These are phyloP conservation scores for Lavandula angustifolia DNA, from an alignment of 257 asterid species.

Conservation along the genomic window DNA sequence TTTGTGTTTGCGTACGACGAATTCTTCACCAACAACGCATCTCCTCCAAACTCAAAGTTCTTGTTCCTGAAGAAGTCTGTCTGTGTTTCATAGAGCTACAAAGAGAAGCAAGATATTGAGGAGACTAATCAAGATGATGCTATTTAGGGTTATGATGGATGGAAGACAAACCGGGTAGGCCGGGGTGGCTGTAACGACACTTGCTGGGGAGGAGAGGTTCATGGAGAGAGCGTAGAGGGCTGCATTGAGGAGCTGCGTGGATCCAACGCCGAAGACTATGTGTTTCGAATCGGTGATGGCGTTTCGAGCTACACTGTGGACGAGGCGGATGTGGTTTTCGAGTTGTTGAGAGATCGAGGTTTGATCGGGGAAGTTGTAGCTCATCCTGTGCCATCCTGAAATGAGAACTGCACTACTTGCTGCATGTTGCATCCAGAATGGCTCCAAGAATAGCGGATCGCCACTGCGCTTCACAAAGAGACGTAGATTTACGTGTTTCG, in stretches of 20 bases:
- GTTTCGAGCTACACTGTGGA: conserved; percentile 51
- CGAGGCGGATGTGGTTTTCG: conserved; percentile 38
- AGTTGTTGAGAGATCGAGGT: conserved; percentile 47
- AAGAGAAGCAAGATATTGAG: too few relatives aligned
- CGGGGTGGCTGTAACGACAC: conserved; percentile 58
- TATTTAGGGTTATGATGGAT: too few relatives aligned
- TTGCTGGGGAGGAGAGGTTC: conserved; percentile 51
- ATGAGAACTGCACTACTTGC: conserved; percentile 53
- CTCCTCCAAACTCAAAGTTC: conserved; percentile 53
- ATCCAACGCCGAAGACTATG: conserved; percentile 67
- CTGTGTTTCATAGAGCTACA: conserved; percentile 53
- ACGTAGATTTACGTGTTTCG: too few relatives aligned
- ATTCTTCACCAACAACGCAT: conserved; percentile 39
- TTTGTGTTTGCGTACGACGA: conserved; percentile 31
- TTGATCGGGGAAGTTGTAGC: conserved; percentile 39
- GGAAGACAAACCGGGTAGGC: conserved; percentile 65
- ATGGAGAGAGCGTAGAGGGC: conserved; percentile 72
- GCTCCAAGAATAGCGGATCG: conserved; percentile 52
- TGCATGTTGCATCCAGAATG: conserved; percentile 50
- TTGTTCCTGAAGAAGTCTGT: conserved; percentile 52
- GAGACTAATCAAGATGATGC: too few relatives aligned
- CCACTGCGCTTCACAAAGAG: conserved; percentile 51
- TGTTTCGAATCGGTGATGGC: conserved; percentile 53
- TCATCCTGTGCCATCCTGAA: conserved; percentile 85
- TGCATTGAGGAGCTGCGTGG: conserved; percentile 67